Conservation (phyloP, 257 asterid genomes). For the Solanum paucissectum region DNA sequence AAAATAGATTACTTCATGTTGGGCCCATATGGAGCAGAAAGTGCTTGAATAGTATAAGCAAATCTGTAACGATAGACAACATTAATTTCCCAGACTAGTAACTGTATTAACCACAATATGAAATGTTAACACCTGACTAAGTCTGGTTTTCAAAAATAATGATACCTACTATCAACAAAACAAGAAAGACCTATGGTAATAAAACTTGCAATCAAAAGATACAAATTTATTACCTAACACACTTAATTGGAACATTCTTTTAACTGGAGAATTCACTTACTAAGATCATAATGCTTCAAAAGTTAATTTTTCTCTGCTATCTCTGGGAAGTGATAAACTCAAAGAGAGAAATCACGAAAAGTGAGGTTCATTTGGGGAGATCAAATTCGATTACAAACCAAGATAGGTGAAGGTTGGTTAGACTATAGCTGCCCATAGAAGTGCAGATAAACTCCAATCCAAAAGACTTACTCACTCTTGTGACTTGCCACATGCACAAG, state of each 20-base stretch:
- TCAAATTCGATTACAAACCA: constrained; percentile 1
- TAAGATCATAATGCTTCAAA: background rate
- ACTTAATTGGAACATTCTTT: background rate
- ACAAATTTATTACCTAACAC: background rate
- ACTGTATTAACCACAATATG: constrained; percentile 14
- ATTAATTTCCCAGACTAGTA: constrained; percentile 19
- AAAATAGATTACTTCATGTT: background rate
- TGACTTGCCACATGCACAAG: background rate
- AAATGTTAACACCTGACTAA: constrained; percentile 28
- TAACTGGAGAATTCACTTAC: background rate
- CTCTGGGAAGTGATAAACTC: background rate
- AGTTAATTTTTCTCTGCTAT: background rate
- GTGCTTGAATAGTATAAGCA: background rate
- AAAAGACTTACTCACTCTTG: constrained; percentile 1
- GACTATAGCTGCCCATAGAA: constrained; percentile 34
- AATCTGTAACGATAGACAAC: constrained; percentile 24
- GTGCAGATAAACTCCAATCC: constrained; percentile 17
- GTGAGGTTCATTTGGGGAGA: background rate
- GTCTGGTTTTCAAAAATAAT: constrained; percentile 12
- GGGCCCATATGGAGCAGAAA: constrained; percentile 23
- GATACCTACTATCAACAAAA: background rate
- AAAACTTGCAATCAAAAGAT: background rate
- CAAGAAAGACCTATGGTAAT: background rate
- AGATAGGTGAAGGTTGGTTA: constrained; percentile 17
- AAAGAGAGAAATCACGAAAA: background rate